A percentile compares a stretch with the other conserved stretches of the same genome.
phyloP scores from a whole-genome alignment of 805 yeast species.

The Hemisphaericaspora nanyangensis region DNA sequence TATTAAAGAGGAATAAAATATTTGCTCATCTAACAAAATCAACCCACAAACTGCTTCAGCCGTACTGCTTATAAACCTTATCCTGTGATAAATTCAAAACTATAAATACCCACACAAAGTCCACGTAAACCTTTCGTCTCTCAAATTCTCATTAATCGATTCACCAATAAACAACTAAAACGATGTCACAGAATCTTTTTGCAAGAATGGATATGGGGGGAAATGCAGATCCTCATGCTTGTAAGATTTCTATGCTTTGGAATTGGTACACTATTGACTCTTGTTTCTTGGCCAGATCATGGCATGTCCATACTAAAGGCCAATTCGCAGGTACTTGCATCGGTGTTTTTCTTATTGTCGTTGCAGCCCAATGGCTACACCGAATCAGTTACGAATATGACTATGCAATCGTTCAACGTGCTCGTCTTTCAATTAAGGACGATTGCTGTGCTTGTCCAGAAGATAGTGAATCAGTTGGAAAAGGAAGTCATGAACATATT shows the following conservation, averaged over 20 bases:
- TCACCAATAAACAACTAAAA: too few relatives aligned
- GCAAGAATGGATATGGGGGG: constrained; percentile 4
- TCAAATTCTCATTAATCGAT: too few relatives aligned
- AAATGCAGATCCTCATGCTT: constrained; percentile 9
- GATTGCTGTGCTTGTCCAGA: background rate
- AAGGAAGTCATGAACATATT: background rate
- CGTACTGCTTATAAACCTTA: too few relatives aligned
- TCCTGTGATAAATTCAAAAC: too few relatives aligned
- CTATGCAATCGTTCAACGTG: constrained; percentile 22
- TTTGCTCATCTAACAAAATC: too few relatives aligned
- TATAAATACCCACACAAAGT: too few relatives aligned
- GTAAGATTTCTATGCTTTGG: constrained; percentile 58
- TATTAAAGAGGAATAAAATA: too few relatives aligned
- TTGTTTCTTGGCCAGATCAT: constrained; percentile 58
- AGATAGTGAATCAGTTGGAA: background rate
- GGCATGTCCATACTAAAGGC: constrained; percentile 59
- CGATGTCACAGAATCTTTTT: background rate
- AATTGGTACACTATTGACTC: constrained; percentile 68
- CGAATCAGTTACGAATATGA: constrained; percentile 53
- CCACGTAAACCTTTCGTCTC: too few relatives aligned
- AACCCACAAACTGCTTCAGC: too few relatives aligned
- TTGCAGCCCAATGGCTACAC: constrained; percentile 55
- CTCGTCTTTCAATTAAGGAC: background rate
- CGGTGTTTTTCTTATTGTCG: constrained; percentile 58
- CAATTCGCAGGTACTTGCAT: constrained; percentile 73